Evolutionary conservation across 805 yeast genomes (phyloP).

Genomic region (Babjeviella inositovora): DNA sequence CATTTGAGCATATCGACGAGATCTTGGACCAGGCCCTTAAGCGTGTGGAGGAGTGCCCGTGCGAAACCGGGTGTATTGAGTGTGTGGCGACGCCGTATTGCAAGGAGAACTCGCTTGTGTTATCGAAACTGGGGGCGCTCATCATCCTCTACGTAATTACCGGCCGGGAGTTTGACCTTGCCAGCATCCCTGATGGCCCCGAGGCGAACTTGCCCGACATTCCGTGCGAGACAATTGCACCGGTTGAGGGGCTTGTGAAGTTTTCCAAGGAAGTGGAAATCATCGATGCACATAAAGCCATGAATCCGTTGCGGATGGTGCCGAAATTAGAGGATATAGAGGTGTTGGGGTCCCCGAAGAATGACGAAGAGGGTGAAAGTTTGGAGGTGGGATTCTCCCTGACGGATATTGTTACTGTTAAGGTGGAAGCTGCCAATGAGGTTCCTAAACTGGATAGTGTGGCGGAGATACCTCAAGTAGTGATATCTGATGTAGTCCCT

Average conservation of each 20-base stretch:
- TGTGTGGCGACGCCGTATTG: slow-evolving; percentile 81
- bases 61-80: slow-evolving; percentile 62
- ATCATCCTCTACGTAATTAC: slow-evolving; percentile 48
- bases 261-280: slow-evolving; percentile 51
- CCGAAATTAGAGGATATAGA: no score
- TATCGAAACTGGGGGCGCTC: slow-evolving; percentile 77
- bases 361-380: no score
- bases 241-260: slow-evolving; percentile 36
- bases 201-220: slow-evolving; percentile 62
- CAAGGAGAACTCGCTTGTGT: slow-evolving; percentile 64
- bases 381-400: no score
- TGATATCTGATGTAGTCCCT: no score
- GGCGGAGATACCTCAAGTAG: no score
- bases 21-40: slow-evolving; percentile 44
- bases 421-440: no score
- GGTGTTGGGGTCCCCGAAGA: no score
- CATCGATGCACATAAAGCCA: no score
- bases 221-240: slow-evolving; percentile 50
- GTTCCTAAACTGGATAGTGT: no score
- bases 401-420: no score
- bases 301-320: no score
- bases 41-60: slow-evolving; percentile 46
- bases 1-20: slow-evolving; percentile 63
- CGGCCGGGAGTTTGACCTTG: slow-evolving; percentile 32
- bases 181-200: slow-evolving; percentile 46